Evolutionary conservation across 257 asterid species (phyloP).

Genomic region (Ehretia macrophylla): DNA sequence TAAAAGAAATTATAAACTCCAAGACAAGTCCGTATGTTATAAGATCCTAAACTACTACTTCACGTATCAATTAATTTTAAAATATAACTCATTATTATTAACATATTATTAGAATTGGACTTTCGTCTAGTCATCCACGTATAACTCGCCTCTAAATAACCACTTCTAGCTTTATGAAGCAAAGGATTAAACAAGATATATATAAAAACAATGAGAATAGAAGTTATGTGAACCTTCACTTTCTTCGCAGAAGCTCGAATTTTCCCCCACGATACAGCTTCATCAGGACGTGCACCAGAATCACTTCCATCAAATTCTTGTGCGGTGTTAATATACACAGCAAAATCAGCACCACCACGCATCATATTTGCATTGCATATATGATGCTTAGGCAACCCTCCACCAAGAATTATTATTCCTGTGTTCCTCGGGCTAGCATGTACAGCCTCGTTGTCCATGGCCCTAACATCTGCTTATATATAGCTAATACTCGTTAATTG

Average conservation of each 20-base stretch:
- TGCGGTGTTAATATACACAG: conserved; percentile 83
- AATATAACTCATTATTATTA: too few species aligned
- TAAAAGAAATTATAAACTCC: too few species aligned
- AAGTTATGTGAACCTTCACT: conserved; percentile 49
- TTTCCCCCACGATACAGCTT: conserved; percentile 98
- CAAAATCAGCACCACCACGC: conserved; percentile 94
- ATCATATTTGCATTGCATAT: conserved; percentile 96
- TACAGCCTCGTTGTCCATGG: conserved; percentile 80
- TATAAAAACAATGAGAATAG: too few species aligned
- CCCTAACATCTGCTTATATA: conserved; percentile 65
- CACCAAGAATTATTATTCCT: conserved; percentile 86
- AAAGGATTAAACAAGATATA: too few species aligned
- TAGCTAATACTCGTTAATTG: neutral
- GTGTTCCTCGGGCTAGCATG: conserved; percentile 76
- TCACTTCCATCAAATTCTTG: conserved; percentile 98
- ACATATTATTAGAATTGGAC: too few species aligned
- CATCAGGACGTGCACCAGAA: conserved; percentile 97
- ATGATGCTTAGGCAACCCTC: conserved; percentile 97
- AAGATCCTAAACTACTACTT: too few species aligned
- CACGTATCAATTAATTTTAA: too few species aligned
- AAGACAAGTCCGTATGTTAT: too few species aligned
- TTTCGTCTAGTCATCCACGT: too few species aligned
- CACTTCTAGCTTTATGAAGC: too few species aligned
- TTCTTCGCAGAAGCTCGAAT: conserved; percentile 87
- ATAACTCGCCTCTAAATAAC: too few species aligned